A percentile compares a stretch with the other conserved stretches of the same genome.
phyloP scores from a whole-genome alignment of 2,329 filamentous ascomycete species.

The Sporothrix inflata region DNA sequence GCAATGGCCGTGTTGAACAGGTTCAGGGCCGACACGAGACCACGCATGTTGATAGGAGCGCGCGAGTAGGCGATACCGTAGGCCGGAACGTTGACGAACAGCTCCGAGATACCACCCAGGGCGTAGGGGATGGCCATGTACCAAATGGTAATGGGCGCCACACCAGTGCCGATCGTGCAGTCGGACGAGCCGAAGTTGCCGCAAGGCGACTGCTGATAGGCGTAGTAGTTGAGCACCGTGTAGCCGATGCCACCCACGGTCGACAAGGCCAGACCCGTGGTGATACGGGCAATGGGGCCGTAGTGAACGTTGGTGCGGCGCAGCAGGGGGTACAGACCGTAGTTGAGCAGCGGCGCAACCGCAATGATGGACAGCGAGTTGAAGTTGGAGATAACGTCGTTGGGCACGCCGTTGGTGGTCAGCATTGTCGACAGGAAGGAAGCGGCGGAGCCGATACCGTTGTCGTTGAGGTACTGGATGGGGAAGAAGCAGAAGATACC shows the following conservation, averaged over 20 bases:
- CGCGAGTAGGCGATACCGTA: slow-evolving; percentile 65
- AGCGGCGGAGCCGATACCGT: slow-evolving; percentile 55
- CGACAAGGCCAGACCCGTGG: slow-evolving; percentile 56
- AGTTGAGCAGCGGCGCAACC: slow-evolving; percentile 72
- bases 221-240: slow-evolving; percentile 47
- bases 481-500: slow-evolving; percentile 66
- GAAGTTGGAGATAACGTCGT: slow-evolving; percentile 75
- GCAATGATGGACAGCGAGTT: slow-evolving; percentile 75
- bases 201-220: slow-evolving; percentile 48
- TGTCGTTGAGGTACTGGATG: slow-evolving; percentile 50
- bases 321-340: slow-evolving; percentile 68
- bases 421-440: slow-evolving; percentile 54
- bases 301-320: slow-evolving; percentile 67
- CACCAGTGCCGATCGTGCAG: slow-evolving; percentile 42
- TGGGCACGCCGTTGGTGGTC: slow-evolving; percentile 67
- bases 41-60: slow-evolving; percentile 75
- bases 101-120: slow-evolving; percentile 52
- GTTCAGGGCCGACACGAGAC: slow-evolving; percentile 68
- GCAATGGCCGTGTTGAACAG: slow-evolving; percentile 72
- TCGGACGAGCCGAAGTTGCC: slow-evolving; percentile 46
- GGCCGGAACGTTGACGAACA: slow-evolving; percentile 57
- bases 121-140: slow-evolving; percentile 61
- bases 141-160: slow-evolving; percentile 55
- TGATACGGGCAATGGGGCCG: slow-evolving; percentile 76
- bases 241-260: slow-evolving; percentile 51